Conservation (phyloP, 2,329 filamentous ascomycete species). For the Penicillium sp. region DNA sequence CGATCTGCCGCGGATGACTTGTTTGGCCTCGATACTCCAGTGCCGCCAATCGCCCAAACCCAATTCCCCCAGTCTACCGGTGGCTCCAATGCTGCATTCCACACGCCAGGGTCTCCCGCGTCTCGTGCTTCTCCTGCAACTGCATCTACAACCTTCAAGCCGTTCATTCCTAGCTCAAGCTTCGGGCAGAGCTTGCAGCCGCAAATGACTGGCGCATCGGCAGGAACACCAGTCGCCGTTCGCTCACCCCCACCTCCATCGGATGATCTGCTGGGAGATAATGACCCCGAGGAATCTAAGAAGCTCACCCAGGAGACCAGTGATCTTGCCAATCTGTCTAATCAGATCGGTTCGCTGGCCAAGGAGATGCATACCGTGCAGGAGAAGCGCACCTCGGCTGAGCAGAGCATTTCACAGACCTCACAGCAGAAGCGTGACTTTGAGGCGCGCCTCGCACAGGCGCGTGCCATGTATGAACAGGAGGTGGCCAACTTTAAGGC, state of each 20-base stretch:
- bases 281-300: slow-evolving; percentile 83
- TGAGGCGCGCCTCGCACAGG: slow-evolving; percentile 81
- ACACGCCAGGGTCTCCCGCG: slow-evolving; percentile 53
- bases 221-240: slow-evolving; percentile 31
- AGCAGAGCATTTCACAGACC: slow-evolving; percentile 79
- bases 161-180: slow-evolving; percentile 87
- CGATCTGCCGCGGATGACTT: slow-evolving; percentile 91
- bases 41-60: slow-evolving; percentile 55
- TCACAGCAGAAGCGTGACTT: slow-evolving; percentile 90
- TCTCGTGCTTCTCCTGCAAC: slow-evolving; percentile 41
- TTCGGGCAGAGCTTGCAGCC: slow-evolving; percentile 83
- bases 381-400: slow-evolving; percentile 73
- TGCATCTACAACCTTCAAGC: slow-evolving; percentile 68
- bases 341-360: slow-evolving; percentile 86
- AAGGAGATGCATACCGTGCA: slow-evolving; percentile 95
- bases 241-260: slow-evolving; percentile 56
- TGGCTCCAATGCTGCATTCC: slow-evolving; percentile 64
- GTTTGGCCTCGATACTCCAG: slow-evolving; percentile 79
- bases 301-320: slow-evolving; percentile 86
- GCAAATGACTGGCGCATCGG: slow-evolving; percentile 70
- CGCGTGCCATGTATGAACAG: slow-evolving; percentile 86
- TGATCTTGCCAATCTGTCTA: slow-evolving; percentile 92
- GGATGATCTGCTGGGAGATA: slow-evolving; percentile 89
- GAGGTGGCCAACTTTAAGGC: slow-evolving; percentile 84
- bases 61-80: slow-evolving; percentile 71